Evolutionary conservation across 192 early-diverging fungal genomes (phyloP), one percentile per base, ranked within the genome.

Genomic region (Backusella circina): DNA sequence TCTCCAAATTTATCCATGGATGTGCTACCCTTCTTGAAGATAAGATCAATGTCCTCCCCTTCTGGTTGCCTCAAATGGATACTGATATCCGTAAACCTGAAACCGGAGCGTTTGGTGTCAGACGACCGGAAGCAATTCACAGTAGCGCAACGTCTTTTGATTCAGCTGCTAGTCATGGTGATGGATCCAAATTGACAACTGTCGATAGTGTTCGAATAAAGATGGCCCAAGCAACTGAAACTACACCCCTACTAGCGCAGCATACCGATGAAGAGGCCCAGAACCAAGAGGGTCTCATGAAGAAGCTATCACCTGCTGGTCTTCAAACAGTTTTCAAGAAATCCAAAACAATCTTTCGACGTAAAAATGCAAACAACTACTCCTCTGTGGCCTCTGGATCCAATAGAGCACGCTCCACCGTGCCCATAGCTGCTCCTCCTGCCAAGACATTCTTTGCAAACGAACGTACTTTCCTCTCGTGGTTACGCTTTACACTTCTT

Each of bases 1-100:
- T 99, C 86, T 95, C 93, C 72, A 99, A 99, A 83, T 99, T 97
- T 83, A 93, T 95, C 74, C 97, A 99, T 80, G 98, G 97, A 67
- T 88, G 91, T 26, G 92, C 96, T 9, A 95, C 95, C 6, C 84
- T 98, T 65, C 84, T 95, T 26, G 93, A 93, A 80, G 81, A 92
- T 75, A 88, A 89, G n/a, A 91, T 97, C 44, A 87, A 90, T 37
- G 86, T 97, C 44, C 88, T 97, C 36, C 97, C 97, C 18, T 95
- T 96, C 84, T 99, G 97, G 97, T 84, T 96, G 54, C 91, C 93
- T 44, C 96, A 97, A 82, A 95, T 99, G 93, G 95, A 95, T 73
- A 88, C 90, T 31, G 93, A 94, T 80, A 97, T 97, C 64, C 94
- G 94, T 71, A 94, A 94, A 81, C 93, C 94, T 10, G 83, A 84